A percentile compares a stretch with the other conserved stretches of the same genome.
These are phyloP conservation scores for Umbelopsis sp. DNA, from an alignment of 371 early-diverging fungal genomes.

Conservation along the genomic window DNA sequence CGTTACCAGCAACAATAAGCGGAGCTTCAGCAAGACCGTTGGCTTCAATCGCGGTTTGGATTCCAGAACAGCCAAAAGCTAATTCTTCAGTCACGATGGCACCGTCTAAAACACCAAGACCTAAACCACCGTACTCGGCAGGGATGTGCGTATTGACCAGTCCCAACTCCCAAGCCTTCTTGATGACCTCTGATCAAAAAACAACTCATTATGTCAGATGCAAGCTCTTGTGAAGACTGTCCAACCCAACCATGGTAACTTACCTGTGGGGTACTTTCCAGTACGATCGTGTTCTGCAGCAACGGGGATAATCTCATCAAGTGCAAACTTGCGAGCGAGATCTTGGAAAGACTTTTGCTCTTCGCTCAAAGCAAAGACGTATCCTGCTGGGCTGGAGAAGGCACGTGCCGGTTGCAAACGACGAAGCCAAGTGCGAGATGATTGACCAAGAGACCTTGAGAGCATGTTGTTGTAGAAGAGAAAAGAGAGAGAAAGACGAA, in stretches of 20 bases:
- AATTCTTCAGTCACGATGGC: constrained; percentile 86
- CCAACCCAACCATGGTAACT: not conserved
- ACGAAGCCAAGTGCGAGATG: not conserved
- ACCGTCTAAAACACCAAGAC: constrained; percentile 81
- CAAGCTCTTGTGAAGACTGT: no score
- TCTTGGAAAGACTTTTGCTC: constrained; percentile 90
- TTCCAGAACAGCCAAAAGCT: constrained; percentile 96
- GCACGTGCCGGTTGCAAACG: constrained; percentile 8
- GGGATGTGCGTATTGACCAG: constrained; percentile 94
- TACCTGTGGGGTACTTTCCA: constrained; percentile 84
- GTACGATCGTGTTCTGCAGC: constrained; percentile 94
- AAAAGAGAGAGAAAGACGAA: not conserved
- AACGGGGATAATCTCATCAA: constrained; percentile 90
- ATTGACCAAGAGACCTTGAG: not conserved
- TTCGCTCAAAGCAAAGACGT: constrained; percentile 73
- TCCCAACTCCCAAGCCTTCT: constrained; percentile 96
- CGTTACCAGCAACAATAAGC: constrained; percentile 85
- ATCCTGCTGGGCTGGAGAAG: constrained; percentile 33
- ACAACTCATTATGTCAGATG: no score
- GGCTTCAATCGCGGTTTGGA: constrained; percentile 97
- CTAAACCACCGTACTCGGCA: constrained; percentile 84
- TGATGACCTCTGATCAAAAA: constrained; percentile 73
- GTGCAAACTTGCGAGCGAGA: constrained; percentile 91
- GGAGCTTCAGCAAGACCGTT: constrained; percentile 96
- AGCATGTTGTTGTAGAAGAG: constrained; percentile 7